Conservation (phyloP, 495 filamentous ascomycete species). For the Aspergillus asperescens region DNA sequence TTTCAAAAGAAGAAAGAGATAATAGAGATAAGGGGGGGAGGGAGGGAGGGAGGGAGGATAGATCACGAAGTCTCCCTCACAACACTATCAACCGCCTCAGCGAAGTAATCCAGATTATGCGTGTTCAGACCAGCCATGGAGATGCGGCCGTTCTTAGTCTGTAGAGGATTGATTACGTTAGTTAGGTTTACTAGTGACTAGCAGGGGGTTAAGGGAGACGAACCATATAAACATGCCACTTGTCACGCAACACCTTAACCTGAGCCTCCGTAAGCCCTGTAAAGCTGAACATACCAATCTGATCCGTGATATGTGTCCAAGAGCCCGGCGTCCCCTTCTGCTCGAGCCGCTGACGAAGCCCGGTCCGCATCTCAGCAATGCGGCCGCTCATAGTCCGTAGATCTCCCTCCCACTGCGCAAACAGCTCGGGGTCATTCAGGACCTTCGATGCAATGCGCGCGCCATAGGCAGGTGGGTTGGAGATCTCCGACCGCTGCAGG, state of each 20-base stretch:
- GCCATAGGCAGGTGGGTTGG: conserved; percentile 91
- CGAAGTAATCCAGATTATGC: conserved; percentile 86
- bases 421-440: conserved; percentile 76
- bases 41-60: conserved; percentile 8
- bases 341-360: conserved; percentile 70
- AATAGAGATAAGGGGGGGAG: conserved; percentile 1
- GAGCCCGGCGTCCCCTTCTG: conserved; percentile 73
- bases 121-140: conserved; percentile 95
- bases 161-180: conserved; percentile 6
- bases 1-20: neutral
- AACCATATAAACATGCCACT: conserved; percentile 88
- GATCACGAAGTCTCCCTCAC: conserved; percentile 57
- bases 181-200: too few species aligned
- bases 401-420: conserved; percentile 92
- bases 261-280: conserved; percentile 85
- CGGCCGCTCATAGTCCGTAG: conserved; percentile 89
- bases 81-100: conserved; percentile 78
- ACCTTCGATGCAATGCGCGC: conserved; percentile 78
- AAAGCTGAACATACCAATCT: conserved; percentile 99
- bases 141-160: conserved; percentile 95
- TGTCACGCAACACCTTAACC: conserved; percentile 70
- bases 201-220: too few species aligned
- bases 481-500: conserved; percentile 94
- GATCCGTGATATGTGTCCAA: conserved; percentile 95
- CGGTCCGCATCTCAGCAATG: conserved; percentile 82